Evolutionary conservation across 352 stramenopile genomes (phyloP).

Genomic region (Globisporangium lucens): DNA sequence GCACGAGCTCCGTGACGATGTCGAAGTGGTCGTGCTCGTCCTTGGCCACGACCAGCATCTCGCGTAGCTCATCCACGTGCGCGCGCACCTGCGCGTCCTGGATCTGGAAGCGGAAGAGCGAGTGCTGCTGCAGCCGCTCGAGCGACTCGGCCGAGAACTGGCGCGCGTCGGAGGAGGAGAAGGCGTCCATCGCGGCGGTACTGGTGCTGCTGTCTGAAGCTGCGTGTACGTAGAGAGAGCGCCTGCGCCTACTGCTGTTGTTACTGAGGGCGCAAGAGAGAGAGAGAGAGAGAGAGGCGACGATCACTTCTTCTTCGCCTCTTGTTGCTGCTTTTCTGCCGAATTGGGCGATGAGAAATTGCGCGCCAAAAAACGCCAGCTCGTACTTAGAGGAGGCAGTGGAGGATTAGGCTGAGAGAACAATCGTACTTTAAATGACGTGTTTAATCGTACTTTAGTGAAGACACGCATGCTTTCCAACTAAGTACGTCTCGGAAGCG

Average conservation of each 20-base stretch:
- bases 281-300: neutral
- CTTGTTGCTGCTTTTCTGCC: neutral
- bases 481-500: no score
- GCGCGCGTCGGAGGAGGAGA: neutral
- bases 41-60: conserved; percentile 42
- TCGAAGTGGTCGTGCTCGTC: conserved; percentile 43
- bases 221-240: neutral
- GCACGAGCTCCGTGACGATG: conserved; percentile 32
- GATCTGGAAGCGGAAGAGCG: conserved; percentile 71
- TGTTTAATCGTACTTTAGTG: no score
- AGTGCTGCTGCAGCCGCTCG: conserved; percentile 37
- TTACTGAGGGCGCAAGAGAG: neutral
- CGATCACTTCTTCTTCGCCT: neutral
- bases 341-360: neutral
- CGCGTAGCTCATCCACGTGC: conserved; percentile 42
- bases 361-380: no score
- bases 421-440: no score
- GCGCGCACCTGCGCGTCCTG: conserved; percentile 32
- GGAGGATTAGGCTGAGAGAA: no score
- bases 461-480: no score
- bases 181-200: neutral
- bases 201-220: neutral
- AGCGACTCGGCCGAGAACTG: conserved; percentile 22
- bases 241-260: neutral
- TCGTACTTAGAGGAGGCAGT: no score